phyloP scores from a whole-genome alignment of 371 early-diverging fungal genomes.

The Mucor circinelloides region DNA sequence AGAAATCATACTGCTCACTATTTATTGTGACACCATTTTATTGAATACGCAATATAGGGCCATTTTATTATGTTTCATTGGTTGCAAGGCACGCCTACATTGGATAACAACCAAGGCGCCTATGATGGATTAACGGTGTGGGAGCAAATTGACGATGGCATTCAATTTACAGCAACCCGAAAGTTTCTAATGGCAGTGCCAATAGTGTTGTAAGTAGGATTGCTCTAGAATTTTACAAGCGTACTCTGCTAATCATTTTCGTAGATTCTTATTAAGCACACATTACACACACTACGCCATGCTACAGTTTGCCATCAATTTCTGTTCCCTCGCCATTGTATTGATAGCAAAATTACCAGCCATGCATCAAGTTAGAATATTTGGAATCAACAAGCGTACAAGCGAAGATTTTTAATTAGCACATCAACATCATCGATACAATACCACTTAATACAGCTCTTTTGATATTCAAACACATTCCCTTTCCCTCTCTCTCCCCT shows the following conservation, averaged over 20 bases:
- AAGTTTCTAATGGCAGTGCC: conserved; percentile 95
- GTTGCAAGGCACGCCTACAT: conserved; percentile 89
- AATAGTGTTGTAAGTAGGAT: conserved; percentile 81
- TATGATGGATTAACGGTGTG: conserved; percentile 93
- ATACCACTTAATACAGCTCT: neutral
- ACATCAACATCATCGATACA: neutral
- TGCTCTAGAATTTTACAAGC: neutral
- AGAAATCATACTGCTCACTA: conserved; percentile 5
- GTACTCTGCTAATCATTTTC: neutral
- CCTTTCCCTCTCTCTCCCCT: neutral
- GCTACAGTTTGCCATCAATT: conserved; percentile 84
- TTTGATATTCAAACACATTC: neutral
- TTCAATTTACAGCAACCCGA: conserved; percentile 95
- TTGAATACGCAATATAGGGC: conserved; percentile 58
- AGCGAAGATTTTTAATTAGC: neutral
- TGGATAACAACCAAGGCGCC: conserved; percentile 93
- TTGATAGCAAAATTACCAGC: conserved; percentile 92
- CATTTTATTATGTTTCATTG: conserved; percentile 97
- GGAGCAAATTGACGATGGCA: conserved; percentile 98
- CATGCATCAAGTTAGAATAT: conserved; percentile 94
- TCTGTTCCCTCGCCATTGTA: conserved; percentile 78
- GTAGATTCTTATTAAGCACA: conserved; percentile 91
- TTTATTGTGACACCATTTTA: conserved; percentile 6
- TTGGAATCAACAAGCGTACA: conserved; percentile 84
- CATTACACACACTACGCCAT: conserved; percentile 95